Percentiles rank a stretch among this genome's conserved stretches.
Evolutionary conservation across 2,329 filamentous ascomycete genomes (phyloP).

Genomic region (Penicillium corylophilum): DNA sequence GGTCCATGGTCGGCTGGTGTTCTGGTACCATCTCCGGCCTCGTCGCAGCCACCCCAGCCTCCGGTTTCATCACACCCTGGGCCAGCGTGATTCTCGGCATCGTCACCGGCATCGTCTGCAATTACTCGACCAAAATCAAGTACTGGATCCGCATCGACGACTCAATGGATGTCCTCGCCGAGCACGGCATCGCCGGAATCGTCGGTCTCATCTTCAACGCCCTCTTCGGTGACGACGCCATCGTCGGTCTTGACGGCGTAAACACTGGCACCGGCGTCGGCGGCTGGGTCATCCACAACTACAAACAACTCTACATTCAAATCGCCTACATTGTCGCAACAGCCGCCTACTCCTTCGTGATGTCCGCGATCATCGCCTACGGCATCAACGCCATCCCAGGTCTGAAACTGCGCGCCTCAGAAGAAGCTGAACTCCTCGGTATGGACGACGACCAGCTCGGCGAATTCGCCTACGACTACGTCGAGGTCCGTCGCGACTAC

Average conservation of each 20-base stretch:
- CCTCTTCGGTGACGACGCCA: conserved; percentile 72
- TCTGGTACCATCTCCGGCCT: conserved; percentile 84
- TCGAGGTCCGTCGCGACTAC: conserved; percentile 52
- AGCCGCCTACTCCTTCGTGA: conserved; percentile 64
- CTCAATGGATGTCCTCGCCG: conserved; percentile 85
- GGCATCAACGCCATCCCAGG: conserved; percentile 70
- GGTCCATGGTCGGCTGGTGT: conserved; percentile 92
- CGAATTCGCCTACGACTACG: conserved; percentile 54
- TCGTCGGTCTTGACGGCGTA: conserved; percentile 70
- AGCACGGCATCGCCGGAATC: conserved; percentile 82
- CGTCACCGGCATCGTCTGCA: conserved; percentile 67
- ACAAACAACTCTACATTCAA: conserved; percentile 69
- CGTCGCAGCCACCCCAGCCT: conserved; percentile 81
- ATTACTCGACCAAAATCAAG: conserved; percentile 82
- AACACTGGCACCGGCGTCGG: conserved; percentile 51
- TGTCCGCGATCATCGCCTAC: conserved; percentile 69
- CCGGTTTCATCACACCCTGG: conserved; percentile 73
- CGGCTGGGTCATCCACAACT: conserved; percentile 71
- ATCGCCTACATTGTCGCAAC: conserved; percentile 66
- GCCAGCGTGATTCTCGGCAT: conserved; percentile 61
- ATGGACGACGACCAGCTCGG: conserved; percentile 55
- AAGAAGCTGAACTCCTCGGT: conserved; percentile 68
- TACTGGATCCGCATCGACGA: conserved; percentile 80
- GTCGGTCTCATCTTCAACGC: conserved; percentile 76
- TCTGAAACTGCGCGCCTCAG: conserved; percentile 64